Evolutionary conservation across 2,329 filamentous ascomycete species (phyloP).

Genomic region (Neopestalotiopsis clavispora): DNA sequence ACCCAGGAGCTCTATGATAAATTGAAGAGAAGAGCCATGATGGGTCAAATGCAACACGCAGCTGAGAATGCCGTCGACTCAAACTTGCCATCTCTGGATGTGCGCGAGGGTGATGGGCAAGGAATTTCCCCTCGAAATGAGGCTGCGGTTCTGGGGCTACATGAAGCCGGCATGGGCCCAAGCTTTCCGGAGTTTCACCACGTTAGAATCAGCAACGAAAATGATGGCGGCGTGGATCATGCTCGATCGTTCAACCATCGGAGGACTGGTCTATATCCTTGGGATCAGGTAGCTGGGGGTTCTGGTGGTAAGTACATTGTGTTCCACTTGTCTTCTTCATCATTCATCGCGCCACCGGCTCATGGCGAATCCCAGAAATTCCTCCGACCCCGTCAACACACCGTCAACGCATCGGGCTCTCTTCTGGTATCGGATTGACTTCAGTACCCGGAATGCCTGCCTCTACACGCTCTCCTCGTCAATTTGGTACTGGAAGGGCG

Average conservation of each 20-base stretch:
- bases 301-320: not conserved
- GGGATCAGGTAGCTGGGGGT: not conserved
- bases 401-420: slow-evolving; percentile 34
- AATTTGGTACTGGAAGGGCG: slow-evolving; percentile 23
- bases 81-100: slow-evolving; percentile 37
- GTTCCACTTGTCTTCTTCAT: not conserved
- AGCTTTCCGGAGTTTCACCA: not conserved
- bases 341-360: slow-evolving; percentile 12
- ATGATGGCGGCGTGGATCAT: slow-evolving; percentile 19
- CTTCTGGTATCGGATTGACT: slow-evolving; percentile 31
- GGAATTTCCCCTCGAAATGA: not conserved
- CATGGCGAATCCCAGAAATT: slow-evolving; percentile 27
- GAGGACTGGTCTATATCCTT: not conserved
- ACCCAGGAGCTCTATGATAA: slow-evolving; percentile 70
- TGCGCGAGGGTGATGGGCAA: slow-evolving; percentile 19
- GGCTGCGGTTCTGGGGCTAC: not conserved
- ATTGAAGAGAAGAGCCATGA: slow-evolving; percentile 59
- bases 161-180: not conserved
- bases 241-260: not conserved
- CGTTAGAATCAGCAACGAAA: not conserved
- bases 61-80: slow-evolving; percentile 55
- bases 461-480: slow-evolving; percentile 30
- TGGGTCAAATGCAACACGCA: slow-evolving; percentile 59
- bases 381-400: slow-evolving; percentile 40
- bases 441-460: slow-evolving; percentile 36